phyloP scores from a whole-genome alignment of 257 asterid genomes.

The Lithospermum erythrorhizon region DNA sequence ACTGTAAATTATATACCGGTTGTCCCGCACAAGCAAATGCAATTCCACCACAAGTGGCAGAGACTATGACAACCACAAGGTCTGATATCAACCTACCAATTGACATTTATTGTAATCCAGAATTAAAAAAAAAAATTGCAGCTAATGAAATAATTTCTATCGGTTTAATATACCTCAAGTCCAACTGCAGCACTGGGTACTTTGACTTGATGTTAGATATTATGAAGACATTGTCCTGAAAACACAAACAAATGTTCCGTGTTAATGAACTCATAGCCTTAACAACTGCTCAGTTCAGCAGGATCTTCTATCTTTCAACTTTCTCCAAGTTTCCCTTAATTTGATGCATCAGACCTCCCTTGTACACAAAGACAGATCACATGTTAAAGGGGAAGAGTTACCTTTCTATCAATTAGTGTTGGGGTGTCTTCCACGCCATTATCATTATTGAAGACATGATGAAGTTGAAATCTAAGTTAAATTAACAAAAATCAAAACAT shows the following conservation, averaged over 20 bases:
- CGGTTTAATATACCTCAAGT: slow-evolving; percentile 60
- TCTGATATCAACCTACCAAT: slow-evolving; percentile 86
- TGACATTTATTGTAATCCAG: slow-evolving; percentile 13
- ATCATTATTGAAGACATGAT: slow-evolving; percentile 88
- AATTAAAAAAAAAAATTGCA: slow-evolving; percentile 16
- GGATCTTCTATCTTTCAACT: slow-evolving; percentile 7
- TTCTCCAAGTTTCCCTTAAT: neutral
- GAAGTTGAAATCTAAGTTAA: slow-evolving; percentile 60
- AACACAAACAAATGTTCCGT: slow-evolving; percentile 2
- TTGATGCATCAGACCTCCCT: neutral
- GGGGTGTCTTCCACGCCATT: slow-evolving; percentile 97
- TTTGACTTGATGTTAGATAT: slow-evolving; percentile 96
- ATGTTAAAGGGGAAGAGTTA: slow-evolving; percentile 8
- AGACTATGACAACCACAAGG: slow-evolving; percentile 90
- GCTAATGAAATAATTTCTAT: slow-evolving; percentile 7
- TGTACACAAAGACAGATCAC: neutral
- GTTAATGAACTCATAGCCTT: neutral
- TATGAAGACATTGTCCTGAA: slow-evolving; percentile 88
- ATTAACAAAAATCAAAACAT: slow-evolving; percentile 9
- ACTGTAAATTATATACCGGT: slow-evolving; percentile 54
- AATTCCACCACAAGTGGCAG: slow-evolving; percentile 99
- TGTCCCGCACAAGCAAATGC: slow-evolving; percentile 99
- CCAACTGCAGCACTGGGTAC: slow-evolving; percentile 88
- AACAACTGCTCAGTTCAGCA: neutral
- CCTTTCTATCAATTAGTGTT: slow-evolving; percentile 95